phyloP scores from a whole-genome alignment of 805 yeast species.

The Brettanomyces bruxellensis region DNA sequence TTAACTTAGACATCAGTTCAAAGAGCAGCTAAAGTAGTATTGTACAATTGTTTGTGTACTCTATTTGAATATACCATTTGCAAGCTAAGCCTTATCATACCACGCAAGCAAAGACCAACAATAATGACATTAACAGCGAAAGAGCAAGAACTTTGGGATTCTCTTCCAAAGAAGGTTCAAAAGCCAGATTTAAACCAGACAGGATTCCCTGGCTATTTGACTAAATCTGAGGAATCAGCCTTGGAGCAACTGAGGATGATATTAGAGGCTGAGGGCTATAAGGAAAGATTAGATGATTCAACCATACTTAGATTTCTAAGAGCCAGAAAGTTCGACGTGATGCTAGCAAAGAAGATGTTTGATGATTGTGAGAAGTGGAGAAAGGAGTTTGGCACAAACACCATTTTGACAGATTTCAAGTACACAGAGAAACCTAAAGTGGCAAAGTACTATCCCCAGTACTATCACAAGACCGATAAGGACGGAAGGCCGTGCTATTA shows the following conservation, averaged over 20 bases:
- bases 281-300: conserved; percentile 80
- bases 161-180: conserved; percentile 39
- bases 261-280: conserved; percentile 56
- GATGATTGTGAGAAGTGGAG: conserved; percentile 90
- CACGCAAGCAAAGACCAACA: neutral
- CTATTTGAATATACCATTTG: no score
- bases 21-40: no score
- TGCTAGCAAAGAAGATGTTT: conserved; percentile 74
- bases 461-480: conserved; percentile 92
- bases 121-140: conserved; percentile 1
- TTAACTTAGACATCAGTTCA: no score
- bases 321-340: conserved; percentile 89
- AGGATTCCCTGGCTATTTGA: conserved; percentile 78
- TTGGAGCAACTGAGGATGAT: conserved; percentile 49
- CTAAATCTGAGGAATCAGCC: conserved; percentile 54
- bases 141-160: conserved; percentile 1
- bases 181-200: conserved; percentile 42
- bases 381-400: conserved; percentile 74
- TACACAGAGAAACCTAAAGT: conserved; percentile 90
- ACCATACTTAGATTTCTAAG: conserved; percentile 77
- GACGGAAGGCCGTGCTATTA: conserved; percentile 96
- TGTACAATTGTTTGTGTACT: no score
- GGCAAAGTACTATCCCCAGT: conserved; percentile 89
- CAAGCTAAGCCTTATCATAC: no score
- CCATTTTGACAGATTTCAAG: conserved; percentile 77